Percentiles rank a stretch among this genome's conserved stretches.
Conservation (phyloP, 352 stramenopile species). For the Synura sp. region DNA sequence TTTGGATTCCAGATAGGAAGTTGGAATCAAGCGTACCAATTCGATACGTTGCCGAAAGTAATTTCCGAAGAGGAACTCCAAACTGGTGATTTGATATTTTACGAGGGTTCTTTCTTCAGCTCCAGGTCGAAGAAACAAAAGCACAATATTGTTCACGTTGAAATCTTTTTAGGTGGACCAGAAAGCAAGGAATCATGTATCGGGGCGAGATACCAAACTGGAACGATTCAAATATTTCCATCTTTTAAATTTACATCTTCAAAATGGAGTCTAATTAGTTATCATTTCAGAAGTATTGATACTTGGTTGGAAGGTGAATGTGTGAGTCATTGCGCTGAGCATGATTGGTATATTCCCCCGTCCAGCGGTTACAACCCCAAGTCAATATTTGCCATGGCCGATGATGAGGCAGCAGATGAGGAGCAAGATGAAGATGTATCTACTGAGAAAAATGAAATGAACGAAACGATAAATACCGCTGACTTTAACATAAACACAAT, state of each 20-base stretch:
- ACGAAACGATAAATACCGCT: too few species aligned
- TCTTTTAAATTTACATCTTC: constrained; percentile 28
- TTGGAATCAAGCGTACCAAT: constrained; percentile 48
- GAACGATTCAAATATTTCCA: constrained; percentile 43
- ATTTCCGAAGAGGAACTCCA: constrained; percentile 21
- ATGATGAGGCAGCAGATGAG: too few species aligned
- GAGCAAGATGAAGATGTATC: too few species aligned
- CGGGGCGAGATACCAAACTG: constrained; percentile 39
- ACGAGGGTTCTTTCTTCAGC: constrained; percentile 40
- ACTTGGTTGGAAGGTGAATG: constrained; percentile 32
- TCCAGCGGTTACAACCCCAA: too few species aligned
- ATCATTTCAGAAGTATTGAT: constrained; percentile 40
- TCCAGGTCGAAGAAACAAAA: constrained; percentile 34
- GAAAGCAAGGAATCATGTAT: constrained; percentile 43
- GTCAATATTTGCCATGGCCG: too few species aligned
- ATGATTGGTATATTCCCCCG: too few species aligned
- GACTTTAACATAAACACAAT: too few species aligned
- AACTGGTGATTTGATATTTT: constrained; percentile 47
- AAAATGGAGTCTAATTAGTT: constrained; percentile 29
- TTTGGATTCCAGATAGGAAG: constrained; percentile 45
- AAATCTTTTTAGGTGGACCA: constrained; percentile 46
- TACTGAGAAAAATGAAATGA: too few species aligned
- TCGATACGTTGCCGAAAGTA: constrained; percentile 43
- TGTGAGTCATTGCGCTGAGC: neutral
- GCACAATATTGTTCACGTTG: constrained; percentile 47